Conservation (phyloP, 768 basidiomycete genomes). For the Leccinum longicurvipes region DNA sequence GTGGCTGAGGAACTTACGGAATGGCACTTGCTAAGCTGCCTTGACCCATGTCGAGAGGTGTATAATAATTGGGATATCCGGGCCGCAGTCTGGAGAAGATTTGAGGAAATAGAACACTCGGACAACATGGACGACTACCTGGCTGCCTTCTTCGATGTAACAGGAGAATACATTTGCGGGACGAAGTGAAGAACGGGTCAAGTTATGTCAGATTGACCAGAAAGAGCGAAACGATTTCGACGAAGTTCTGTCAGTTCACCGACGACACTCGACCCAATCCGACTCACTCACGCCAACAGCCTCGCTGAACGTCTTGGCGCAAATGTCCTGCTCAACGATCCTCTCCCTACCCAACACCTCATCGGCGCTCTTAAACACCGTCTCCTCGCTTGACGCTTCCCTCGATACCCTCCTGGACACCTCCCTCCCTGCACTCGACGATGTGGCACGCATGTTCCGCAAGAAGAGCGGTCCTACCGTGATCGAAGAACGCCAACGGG, state of each 20-base stretch:
- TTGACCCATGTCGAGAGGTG: constrained; percentile 55
- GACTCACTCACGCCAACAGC: constrained; percentile 82
- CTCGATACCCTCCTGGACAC: constrained; percentile 62
- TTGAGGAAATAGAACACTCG: neutral
- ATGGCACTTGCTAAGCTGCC: constrained; percentile 52
- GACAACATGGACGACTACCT: constrained; percentile 32
- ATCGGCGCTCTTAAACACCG: constrained; percentile 64
- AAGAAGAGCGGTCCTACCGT: too few relatives aligned
- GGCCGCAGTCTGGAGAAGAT: constrained; percentile 38
- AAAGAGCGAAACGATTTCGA: constrained; percentile 48
- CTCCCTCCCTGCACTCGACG: constrained; percentile 75
- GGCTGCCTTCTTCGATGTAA: constrained; percentile 57
- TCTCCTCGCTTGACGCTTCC: constrained; percentile 71
- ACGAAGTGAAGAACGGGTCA: constrained; percentile 41
- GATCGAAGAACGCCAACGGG: too few relatives aligned
- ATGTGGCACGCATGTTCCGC: too few relatives aligned
- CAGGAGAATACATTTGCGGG: constrained; percentile 69
- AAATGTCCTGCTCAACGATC: constrained; percentile 89
- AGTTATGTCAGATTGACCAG: constrained; percentile 35
- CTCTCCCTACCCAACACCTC: constrained; percentile 86
- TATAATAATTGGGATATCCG: constrained; percentile 50
- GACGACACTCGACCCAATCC: constrained; percentile 75
- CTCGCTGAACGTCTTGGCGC: constrained; percentile 84
- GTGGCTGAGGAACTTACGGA: constrained; percentile 46
- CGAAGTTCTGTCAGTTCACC: too few relatives aligned